Conservation (phyloP, 805 yeast genomes). For the Candida golubevii region DNA sequence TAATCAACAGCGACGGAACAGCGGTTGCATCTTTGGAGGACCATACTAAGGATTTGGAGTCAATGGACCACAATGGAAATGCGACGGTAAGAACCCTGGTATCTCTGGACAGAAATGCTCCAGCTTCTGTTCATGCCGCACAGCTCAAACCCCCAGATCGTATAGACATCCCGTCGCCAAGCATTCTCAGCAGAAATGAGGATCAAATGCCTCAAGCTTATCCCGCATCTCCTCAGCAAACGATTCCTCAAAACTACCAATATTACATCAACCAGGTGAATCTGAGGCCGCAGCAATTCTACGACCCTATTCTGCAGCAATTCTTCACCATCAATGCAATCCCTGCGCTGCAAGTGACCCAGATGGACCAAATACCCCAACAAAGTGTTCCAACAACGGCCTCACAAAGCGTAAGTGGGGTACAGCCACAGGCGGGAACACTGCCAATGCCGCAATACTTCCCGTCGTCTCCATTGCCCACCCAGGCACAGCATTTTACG, state of each 20-base stretch:
- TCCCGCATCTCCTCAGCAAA: conserved; percentile 14
- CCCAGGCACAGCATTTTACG: conserved; percentile 7
- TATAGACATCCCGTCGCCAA: conserved; percentile 4
- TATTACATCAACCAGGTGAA: conserved; percentile 20
- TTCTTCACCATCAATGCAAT: conserved; percentile 37
- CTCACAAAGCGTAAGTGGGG: not conserved
- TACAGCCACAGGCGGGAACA: not conserved
- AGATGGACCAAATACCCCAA: conserved; percentile 11
- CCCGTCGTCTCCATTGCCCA: conserved; percentile 33
- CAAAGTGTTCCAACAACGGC: conserved; percentile 1
- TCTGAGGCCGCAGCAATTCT: conserved; percentile 37
- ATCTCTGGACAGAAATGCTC: conserved; percentile 1
- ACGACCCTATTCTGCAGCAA: conserved; percentile 43
- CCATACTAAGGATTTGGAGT: conserved; percentile 11
- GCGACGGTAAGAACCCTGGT: conserved; percentile 8
- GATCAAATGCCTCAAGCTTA: not conserved
- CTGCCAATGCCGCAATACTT: conserved; percentile 33
- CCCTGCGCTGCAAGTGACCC: conserved; percentile 23
- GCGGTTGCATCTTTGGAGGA: conserved; percentile 37
- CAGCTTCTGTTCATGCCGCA: not conserved
- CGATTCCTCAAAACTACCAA: conserved; percentile 18
- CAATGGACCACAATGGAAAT: conserved; percentile 12
- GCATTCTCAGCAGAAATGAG: not conserved
- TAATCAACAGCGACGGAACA: conserved; percentile 45
- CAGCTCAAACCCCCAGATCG: not conserved